A percentile compares a stretch with the other conserved stretches of the same genome.
Evolutionary conservation across 441 rosid genomes (phyloP).

Genomic region (Croton setiger): DNA sequence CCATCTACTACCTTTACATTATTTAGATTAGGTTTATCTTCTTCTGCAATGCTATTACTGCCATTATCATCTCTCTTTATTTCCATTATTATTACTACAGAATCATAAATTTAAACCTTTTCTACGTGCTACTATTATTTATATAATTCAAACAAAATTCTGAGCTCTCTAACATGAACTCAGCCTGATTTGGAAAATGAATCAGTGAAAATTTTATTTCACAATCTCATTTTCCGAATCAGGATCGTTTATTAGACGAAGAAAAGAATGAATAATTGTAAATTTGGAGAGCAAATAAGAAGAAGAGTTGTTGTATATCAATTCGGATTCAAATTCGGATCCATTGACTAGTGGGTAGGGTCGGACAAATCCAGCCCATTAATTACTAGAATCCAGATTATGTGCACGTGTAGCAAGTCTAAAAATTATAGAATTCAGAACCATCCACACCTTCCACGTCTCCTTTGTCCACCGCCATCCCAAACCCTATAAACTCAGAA

Average conservation of each 20-base stretch:
- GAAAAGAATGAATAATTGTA: neutral
- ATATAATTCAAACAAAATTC: neutral
- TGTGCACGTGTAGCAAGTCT: no score
- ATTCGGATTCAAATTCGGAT: neutral
- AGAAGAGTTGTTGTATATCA: neutral
- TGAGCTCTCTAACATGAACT: neutral
- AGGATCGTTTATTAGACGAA: neutral
- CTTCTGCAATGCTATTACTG: neutral
- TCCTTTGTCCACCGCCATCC: no score
- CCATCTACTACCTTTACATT: slow-evolving; percentile 13
- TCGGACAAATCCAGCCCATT: neutral
- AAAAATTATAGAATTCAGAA: no score
- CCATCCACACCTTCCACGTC: no score
- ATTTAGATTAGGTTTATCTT: slow-evolving; percentile 20
- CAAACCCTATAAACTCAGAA: no score
- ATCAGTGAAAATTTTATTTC: neutral
- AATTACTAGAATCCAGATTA: no score
- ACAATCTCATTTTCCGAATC: neutral
- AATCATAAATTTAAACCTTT: neutral
- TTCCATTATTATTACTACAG: slow-evolving; percentile 34
- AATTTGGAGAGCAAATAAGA: neutral
- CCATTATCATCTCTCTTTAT: slow-evolving; percentile 20
- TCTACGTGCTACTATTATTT: neutral
- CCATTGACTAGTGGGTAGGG: neutral
- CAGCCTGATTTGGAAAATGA: slow-evolving; percentile 9